Percentiles rank a stretch among this genome's conserved stretches.
phyloP scores from a whole-genome alignment of 2,329 filamentous ascomycete genomes.

The Fusarium sublunatum region DNA sequence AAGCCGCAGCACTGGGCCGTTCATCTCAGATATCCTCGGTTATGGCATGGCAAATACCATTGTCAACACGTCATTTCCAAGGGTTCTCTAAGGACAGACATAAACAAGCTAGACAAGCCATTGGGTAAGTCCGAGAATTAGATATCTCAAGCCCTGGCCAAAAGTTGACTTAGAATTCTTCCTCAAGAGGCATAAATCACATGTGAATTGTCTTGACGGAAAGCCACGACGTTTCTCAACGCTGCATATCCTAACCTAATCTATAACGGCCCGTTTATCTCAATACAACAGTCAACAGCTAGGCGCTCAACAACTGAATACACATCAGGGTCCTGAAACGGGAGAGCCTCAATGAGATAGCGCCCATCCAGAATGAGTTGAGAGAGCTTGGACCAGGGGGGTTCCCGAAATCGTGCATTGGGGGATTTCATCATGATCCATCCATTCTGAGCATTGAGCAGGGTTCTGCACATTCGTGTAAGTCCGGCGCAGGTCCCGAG shows the following conservation, averaged over 20 bases:
- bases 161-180: neutral
- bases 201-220: slow-evolving; percentile 21
- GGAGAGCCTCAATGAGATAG: slow-evolving; percentile 28
- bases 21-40: slow-evolving; percentile 36
- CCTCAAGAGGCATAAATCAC: slow-evolving; percentile 3
- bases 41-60: slow-evolving; percentile 21
- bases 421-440: slow-evolving; percentile 4
- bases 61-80: slow-evolving; percentile 37
- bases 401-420: slow-evolving; percentile 3
- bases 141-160: neutral
- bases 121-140: slow-evolving; percentile 4
- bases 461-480: slow-evolving; percentile 4
- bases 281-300: slow-evolving; percentile 2
- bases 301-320: slow-evolving; percentile 11
- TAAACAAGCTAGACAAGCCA: slow-evolving; percentile 5
- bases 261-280: slow-evolving; percentile 8
- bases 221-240: slow-evolving; percentile 26
- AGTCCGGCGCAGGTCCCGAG: slow-evolving; percentile 31
- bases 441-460: neutral
- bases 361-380: neutral
- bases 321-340: slow-evolving; percentile 13
- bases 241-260: slow-evolving; percentile 3
- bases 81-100: slow-evolving; percentile 18
- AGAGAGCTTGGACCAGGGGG: slow-evolving; percentile 12
- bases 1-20: slow-evolving; percentile 26